These are phyloP conservation scores for Nitzschia putrida DNA, from an alignment of 108 stramenopile genomes.

Conservation along the genomic window DNA sequence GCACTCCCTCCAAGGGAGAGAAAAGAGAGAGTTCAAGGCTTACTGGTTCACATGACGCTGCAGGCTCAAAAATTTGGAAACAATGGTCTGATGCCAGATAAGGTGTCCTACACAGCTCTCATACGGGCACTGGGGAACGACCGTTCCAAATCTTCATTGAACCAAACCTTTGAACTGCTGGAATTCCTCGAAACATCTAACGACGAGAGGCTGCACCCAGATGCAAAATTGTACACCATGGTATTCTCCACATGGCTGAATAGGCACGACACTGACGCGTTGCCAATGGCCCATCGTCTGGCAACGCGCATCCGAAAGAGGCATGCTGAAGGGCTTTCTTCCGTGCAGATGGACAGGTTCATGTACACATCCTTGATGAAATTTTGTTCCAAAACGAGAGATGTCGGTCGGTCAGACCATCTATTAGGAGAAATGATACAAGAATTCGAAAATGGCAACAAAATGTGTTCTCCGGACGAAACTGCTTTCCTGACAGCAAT, in stretches of 20 bases:
- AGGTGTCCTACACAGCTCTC: constrained; percentile 10
- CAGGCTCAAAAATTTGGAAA: background rate
- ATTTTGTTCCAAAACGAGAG: constrained; percentile 5
- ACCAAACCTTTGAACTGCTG: no score
- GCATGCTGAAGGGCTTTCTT: no score
- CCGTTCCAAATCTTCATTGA: no score
- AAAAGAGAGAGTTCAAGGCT: constrained; percentile 11
- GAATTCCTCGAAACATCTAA: constrained; percentile 10
- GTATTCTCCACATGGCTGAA: no score
- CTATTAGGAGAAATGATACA: constrained; percentile 18
- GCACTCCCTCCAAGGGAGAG: background rate
- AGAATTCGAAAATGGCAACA: background rate
- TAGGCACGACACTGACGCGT: no score
- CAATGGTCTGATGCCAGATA: constrained; percentile 18
- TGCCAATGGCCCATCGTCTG: no score
- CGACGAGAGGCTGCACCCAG: constrained; percentile 14
- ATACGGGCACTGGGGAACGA: background rate
- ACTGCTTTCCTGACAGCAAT: background rate
- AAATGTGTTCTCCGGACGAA: background rate
- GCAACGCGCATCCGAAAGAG: no score
- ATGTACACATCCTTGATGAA: constrained; percentile 23
- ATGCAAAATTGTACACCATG: constrained; percentile 15
- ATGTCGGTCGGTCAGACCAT: constrained; percentile 2
- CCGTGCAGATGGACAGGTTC: constrained; percentile 4
- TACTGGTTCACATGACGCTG: constrained; percentile 22